Conservation (phyloP, 306 rosid species). For the Quercus cerris region DNA sequence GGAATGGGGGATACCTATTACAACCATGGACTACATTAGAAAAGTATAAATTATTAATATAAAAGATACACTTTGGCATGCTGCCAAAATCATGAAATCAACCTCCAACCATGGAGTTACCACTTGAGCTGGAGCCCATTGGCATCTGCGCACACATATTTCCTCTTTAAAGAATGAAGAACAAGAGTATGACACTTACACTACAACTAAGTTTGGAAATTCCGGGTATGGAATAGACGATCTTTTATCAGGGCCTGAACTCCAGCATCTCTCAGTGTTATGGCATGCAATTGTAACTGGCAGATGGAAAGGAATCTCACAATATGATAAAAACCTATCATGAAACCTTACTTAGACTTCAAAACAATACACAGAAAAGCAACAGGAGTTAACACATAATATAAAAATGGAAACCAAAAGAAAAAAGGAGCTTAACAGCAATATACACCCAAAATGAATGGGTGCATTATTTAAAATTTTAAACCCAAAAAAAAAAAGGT, state of each 20-base stretch:
- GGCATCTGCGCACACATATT: conserved; percentile 1
- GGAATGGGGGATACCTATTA: conserved; percentile 68
- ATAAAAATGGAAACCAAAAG: conserved; percentile 1
- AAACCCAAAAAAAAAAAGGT: no score
- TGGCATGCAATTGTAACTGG: conserved; percentile 77
- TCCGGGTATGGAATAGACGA: conserved; percentile 51
- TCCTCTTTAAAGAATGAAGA: neutral
- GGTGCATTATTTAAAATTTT: no score
- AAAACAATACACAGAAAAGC: conserved; percentile 6
- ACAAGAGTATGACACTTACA: conserved; percentile 39
- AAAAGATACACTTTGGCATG: neutral
- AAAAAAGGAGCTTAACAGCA: neutral
- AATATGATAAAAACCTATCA: conserved; percentile 65
- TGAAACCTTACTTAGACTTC: conserved; percentile 17
- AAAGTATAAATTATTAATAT: neutral
- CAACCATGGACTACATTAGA: conserved; percentile 10
- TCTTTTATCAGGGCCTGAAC: conserved; percentile 55
- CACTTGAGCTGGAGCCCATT: no score
- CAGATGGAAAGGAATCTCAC: conserved; percentile 63
- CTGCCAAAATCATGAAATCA: conserved; percentile 1
- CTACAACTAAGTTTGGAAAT: conserved; percentile 62
- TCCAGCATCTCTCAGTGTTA: conserved; percentile 71
- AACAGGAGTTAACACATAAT: neutral
- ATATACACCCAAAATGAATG: neutral
- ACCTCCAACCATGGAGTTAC: no score